Percentiles rank a stretch among this genome's conserved stretches.
Conservation (phyloP, 371 early-diverging fungal genomes). For the Dichotomocladium elegans region DNA sequence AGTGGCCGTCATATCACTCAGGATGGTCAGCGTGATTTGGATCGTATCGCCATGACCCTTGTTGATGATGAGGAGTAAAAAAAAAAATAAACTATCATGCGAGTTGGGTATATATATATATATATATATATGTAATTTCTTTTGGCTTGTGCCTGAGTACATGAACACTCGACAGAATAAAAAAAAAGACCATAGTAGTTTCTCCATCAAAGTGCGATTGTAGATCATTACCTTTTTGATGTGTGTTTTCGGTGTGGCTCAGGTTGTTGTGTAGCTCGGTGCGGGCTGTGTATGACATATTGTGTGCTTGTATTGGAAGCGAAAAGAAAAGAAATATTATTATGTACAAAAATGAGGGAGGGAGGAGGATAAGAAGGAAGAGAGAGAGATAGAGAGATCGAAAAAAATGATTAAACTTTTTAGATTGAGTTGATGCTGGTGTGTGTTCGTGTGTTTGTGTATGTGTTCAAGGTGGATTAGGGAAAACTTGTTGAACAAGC, state of each 20-base stretch:
- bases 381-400: not conserved
- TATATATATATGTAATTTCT: too few relatives aligned
- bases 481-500: conserved; percentile 44
- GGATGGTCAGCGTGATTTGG: conserved; percentile 77
- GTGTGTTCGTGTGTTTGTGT: not conserved
- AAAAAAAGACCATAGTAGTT: too few relatives aligned
- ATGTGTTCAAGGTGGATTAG: not conserved
- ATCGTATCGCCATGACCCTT: conserved; percentile 63
- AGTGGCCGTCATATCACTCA: conserved; percentile 78
- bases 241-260: not conserved
- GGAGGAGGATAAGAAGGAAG: too few relatives aligned
- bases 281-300: not conserved
- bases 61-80: conserved; percentile 24
- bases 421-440: not conserved
- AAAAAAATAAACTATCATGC: too few relatives aligned
- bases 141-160: too few relatives aligned
- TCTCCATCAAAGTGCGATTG: too few relatives aligned
- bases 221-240: too few relatives aligned
- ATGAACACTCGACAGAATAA: too few relatives aligned
- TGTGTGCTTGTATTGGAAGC: too few relatives aligned
- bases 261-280: not conserved
- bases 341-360: not conserved
- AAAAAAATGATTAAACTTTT: not conserved
- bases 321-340: not conserved
- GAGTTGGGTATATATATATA: too few relatives aligned